These are phyloP conservation scores for Scalesia atractyloides DNA, from an alignment of 129 eudicot genomes.

Conservation along the genomic window DNA sequence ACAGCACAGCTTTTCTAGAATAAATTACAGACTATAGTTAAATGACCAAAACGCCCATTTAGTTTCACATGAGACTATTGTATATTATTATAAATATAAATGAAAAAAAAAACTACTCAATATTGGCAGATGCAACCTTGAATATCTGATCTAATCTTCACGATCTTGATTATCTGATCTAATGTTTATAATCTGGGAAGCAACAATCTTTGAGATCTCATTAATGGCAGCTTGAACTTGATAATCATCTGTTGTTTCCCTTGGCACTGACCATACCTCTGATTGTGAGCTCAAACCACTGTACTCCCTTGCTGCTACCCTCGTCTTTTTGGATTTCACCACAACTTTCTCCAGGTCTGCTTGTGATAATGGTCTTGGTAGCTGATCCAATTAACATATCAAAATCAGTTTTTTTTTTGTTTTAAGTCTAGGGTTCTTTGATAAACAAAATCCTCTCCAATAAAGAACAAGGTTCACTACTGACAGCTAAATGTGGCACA, in stretches of 20 bases:
- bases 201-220: slow-evolving; percentile 89
- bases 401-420: slow-evolving; percentile 1
- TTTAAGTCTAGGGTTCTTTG: background rate
- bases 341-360: slow-evolving; percentile 75
- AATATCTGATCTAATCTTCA: slow-evolving; percentile 38
- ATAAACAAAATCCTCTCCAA: background rate
- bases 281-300: slow-evolving; percentile 37
- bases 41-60: too few relatives aligned
- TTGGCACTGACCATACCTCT: slow-evolving; percentile 44
- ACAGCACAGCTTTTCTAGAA: too few relatives aligned
- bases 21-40: too few relatives aligned
- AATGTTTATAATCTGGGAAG: slow-evolving; percentile 74
- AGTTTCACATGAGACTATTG: too few relatives aligned
- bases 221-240: slow-evolving; percentile 73
- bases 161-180: slow-evolving; percentile 53
- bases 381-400: slow-evolving; percentile 31
- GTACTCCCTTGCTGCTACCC: slow-evolving; percentile 78
- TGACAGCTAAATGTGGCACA: background rate
- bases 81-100: too few relatives aligned
- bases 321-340: slow-evolving; percentile 53
- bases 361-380: slow-evolving; percentile 79
- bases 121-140: slow-evolving; percentile 21
- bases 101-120: too few relatives aligned
- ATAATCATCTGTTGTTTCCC: slow-evolving; percentile 54
- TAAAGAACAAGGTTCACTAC: too few relatives aligned